These are phyloP conservation scores for Tricholoma saponaceum DNA, from an alignment of 768 basidiomycete species.

Conservation along the genomic window DNA sequence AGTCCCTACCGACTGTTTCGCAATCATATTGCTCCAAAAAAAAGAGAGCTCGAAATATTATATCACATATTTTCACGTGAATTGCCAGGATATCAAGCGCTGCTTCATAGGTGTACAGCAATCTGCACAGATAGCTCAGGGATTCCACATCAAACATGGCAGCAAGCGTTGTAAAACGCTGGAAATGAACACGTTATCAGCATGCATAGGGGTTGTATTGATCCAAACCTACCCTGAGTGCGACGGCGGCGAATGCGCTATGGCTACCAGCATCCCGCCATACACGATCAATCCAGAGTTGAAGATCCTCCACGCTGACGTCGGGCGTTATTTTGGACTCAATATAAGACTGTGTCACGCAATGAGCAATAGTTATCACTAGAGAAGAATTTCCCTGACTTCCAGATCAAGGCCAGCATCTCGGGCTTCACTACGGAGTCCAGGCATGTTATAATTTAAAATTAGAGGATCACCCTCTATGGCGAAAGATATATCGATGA, in stretches of 20 bases:
- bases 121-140: slow-evolving; percentile 65
- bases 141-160: slow-evolving; percentile 60
- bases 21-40: slow-evolving; percentile 74
- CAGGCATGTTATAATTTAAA: slow-evolving; percentile 42
- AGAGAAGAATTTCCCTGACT: slow-evolving; percentile 30
- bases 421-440: slow-evolving; percentile 54
- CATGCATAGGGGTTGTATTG: background rate
- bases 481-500: slow-evolving; percentile 53
- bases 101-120: slow-evolving; percentile 53
- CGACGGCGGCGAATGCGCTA: slow-evolving; percentile 48
- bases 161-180: slow-evolving; percentile 59
- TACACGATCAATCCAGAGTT: slow-evolving; percentile 39
- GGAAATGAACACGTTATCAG: background rate
- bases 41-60: slow-evolving; percentile 58
- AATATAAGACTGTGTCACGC: slow-evolving; percentile 43
- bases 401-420: slow-evolving; percentile 58
- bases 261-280: slow-evolving; percentile 58
- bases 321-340: slow-evolving; percentile 58
- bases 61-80: slow-evolving; percentile 57
- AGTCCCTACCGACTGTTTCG: slow-evolving; percentile 69
- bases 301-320: slow-evolving; percentile 30
- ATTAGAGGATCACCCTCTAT: slow-evolving; percentile 48
- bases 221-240: slow-evolving; percentile 47
- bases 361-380: slow-evolving; percentile 3
- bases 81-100: slow-evolving; percentile 68